These are phyloP conservation scores for Silene noctiflora DNA, from an alignment of 179 eudicot species.

Conservation along the genomic window DNA sequence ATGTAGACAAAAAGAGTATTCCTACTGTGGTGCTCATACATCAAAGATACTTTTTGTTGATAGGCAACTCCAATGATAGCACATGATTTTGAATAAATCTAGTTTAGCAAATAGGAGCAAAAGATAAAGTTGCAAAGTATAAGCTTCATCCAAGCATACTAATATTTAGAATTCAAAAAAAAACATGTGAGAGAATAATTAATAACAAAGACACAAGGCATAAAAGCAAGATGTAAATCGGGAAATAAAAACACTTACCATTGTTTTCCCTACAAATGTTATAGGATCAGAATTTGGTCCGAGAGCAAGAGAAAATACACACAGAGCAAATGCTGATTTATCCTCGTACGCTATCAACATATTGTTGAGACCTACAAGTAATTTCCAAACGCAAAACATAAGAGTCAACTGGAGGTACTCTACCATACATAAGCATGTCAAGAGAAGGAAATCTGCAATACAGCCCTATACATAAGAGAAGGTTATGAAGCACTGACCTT, in stretches of 20 bases:
- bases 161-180: background rate
- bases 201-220: background rate
- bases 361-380: constrained; percentile 69
- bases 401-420: background rate
- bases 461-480: background rate
- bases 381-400: background rate
- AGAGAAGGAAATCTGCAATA: background rate
- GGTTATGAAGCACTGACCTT: constrained; percentile 45
- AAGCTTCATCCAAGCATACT: background rate
- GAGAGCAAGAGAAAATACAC: constrained; percentile 82
- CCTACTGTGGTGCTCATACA: too few species aligned
- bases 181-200: background rate
- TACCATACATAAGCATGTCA: constrained; percentile 3
- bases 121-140: too few species aligned
- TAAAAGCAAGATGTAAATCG: background rate
- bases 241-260: constrained; percentile 41
- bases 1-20: too few species aligned
- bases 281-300: constrained; percentile 79
- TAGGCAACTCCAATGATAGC: too few species aligned
- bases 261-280: constrained; percentile 81
- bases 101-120: too few species aligned
- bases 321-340: constrained; percentile 88
- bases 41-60: too few species aligned
- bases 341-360: constrained; percentile 84
- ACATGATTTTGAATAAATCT: too few species aligned